phyloP scores from a whole-genome alignment of 2,329 filamentous ascomycete genomes.

The Fusarium sp. region DNA sequence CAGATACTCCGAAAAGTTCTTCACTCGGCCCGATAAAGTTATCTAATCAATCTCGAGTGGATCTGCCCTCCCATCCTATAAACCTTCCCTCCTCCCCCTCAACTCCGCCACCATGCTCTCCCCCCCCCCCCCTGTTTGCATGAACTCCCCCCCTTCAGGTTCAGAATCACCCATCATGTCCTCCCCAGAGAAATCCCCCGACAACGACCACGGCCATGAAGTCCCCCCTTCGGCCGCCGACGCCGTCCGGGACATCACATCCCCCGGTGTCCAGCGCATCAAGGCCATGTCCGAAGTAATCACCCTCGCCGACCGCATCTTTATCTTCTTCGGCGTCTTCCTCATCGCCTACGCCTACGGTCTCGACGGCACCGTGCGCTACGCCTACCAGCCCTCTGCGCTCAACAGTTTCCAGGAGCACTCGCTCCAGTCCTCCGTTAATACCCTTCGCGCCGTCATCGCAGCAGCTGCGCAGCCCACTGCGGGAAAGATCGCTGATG shows the following conservation, averaged over 20 bases:
- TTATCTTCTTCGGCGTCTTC: constrained; percentile 70
- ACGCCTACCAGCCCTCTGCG: constrained; percentile 65
- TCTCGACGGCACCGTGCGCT: constrained; percentile 66
- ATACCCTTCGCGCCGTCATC: constrained; percentile 67
- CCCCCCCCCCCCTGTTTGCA: neutral
- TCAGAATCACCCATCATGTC: constrained; percentile 1
- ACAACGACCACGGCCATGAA: constrained; percentile 9
- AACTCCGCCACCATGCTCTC: neutral
- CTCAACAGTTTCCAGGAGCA: constrained; percentile 61
- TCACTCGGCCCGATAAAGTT: constrained; percentile 10
- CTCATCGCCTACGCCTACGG: constrained; percentile 71
- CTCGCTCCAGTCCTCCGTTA: constrained; percentile 66
- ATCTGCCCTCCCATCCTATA: neutral
- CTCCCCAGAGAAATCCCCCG: constrained; percentile 2
- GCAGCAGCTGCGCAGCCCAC: constrained; percentile 68
- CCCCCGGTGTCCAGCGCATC: constrained; percentile 67
- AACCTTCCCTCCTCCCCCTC: neutral
- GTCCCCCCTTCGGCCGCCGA: constrained; percentile 32
- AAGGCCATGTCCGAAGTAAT: constrained; percentile 65
- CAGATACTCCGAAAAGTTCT: constrained; percentile 1
- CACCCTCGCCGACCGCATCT: constrained; percentile 60
- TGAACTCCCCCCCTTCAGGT: neutral
- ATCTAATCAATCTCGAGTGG: constrained; percentile 33
- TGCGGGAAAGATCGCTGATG: constrained; percentile 68
- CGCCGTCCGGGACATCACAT: constrained; percentile 47